Evolutionary conservation across 176 grass and related monocot genomes (phyloP).

Genomic region (Zoysia japonica): DNA sequence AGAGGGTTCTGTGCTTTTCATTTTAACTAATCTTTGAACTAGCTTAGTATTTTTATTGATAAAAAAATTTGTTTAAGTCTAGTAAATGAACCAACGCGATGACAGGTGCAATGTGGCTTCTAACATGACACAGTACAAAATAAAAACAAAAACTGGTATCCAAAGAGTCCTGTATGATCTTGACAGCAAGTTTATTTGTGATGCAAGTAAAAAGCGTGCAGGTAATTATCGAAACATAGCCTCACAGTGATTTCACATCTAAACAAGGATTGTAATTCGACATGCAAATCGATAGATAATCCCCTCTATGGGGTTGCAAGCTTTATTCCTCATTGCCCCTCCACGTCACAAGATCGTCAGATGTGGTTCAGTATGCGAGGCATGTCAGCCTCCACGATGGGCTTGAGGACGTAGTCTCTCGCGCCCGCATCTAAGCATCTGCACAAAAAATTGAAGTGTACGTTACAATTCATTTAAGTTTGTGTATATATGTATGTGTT

Average conservation of each 20-base stretch:
- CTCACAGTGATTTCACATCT: background rate
- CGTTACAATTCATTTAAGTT: background rate
- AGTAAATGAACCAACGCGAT: no score
- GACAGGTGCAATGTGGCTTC: no score
- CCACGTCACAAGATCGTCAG: background rate
- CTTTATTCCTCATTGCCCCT: background rate
- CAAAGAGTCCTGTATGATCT: no score
- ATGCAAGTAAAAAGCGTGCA: no score
- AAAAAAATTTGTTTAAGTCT: no score
- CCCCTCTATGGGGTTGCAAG: background rate
- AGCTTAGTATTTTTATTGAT: no score
- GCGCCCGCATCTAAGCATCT: slow-evolving; percentile 19
- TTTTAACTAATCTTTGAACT: no score
- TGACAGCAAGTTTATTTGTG: no score
- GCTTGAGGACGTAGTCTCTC: slow-evolving; percentile 9
- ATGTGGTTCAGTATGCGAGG: background rate
- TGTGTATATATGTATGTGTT: background rate
- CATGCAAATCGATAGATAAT: background rate
- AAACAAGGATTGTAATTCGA: background rate
- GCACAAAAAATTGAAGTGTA: background rate
- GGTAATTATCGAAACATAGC: no score
- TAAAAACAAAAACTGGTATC: no score
- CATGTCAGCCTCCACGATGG: background rate
- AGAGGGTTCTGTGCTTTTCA: no score
- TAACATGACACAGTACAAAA: no score